phyloP scores from a whole-genome alignment of 2,329 filamentous ascomycete species.

The Xylariaceae sp. region DNA sequence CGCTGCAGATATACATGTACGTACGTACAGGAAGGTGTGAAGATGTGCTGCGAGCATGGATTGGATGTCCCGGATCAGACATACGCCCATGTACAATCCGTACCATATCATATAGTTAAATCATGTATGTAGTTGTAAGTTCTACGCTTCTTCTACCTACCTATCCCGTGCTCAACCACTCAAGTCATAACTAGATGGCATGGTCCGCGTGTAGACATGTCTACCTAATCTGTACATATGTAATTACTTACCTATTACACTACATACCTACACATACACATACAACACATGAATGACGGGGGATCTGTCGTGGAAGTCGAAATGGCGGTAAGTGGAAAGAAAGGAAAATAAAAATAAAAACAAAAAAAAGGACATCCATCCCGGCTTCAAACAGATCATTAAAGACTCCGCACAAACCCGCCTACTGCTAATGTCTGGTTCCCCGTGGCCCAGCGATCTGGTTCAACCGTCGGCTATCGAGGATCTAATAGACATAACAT shows the following conservation, averaged over 20 bases:
- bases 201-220: too few species aligned
- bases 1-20: slow-evolving; percentile 9
- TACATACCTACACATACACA: not conserved
- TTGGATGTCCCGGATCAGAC: not conserved
- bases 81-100: too few species aligned
- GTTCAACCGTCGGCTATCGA: slow-evolving; percentile 31
- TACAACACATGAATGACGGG: not conserved
- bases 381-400: slow-evolving; percentile 4
- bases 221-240: too few species aligned
- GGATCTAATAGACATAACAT: slow-evolving; percentile 13
- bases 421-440: slow-evolving; percentile 12
- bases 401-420: slow-evolving; percentile 3
- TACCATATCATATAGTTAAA: too few species aligned
- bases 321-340: slow-evolving; percentile 18
- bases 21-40: not conserved
- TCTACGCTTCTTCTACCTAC: too few species aligned
- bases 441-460: slow-evolving; percentile 29
- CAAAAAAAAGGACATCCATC: not conserved
- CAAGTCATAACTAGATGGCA: too few species aligned
- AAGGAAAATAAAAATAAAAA: not conserved
- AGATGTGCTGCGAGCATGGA: not conserved
- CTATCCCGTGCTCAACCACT: too few species aligned
- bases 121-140: too few species aligned
- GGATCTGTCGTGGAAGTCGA: slow-evolving; percentile 14
- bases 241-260: too few species aligned